Base-by-base conservation (phyloP, 805 yeast species). In the Pichia insulana region DNA sequence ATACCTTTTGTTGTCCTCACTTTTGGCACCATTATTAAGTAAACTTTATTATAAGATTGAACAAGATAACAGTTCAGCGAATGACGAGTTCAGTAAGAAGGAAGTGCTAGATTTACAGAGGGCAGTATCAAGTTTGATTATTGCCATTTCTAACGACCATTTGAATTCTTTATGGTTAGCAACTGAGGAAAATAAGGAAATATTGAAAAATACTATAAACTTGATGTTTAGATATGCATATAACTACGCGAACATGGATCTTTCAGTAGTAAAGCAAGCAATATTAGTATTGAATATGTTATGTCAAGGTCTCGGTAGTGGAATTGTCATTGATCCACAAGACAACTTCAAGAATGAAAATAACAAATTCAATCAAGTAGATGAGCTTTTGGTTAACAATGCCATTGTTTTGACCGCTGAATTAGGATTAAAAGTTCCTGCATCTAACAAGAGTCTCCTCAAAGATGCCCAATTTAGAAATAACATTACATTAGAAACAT, bases 381-480 rank as follows among this genome's bases (percentile, higher is more conserved):
- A 83, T 43, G 78, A 75, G 34, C 75, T 76, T 54, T 70, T 89
- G 45, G 75, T 85, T 61, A 76, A 79, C 39, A 80, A 79, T 50
- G 69, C 78, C 22, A 72, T 88, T 3, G 73, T 80, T 39, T 64
- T 85, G 42, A 70, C 80, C 30, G 83, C 87, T 65, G 89, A 86
- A 58, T 66, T 87, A 37, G 86, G 95, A n/a, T 80, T 85, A 58
- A 79, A 82, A 51, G 73, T 79, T 30, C 72, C 73, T 27, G 72
- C 70, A 30, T 39, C 42, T 10, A 45, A 50, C 20, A 50, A 48
- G 33, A 26, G 19, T 4, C 76, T 81, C 54, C 65, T 79, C 38
- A 76, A 77, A 49, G 96, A 88, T 59, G 95, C 95, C 4, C 89
- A 85, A 57, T 76, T 74, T 50, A 72, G 90, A 54, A 70, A 80